Evolutionary conservation across 371 early-diverging fungal genomes (phyloP).

Genomic region (Mucor saturninus): DNA sequence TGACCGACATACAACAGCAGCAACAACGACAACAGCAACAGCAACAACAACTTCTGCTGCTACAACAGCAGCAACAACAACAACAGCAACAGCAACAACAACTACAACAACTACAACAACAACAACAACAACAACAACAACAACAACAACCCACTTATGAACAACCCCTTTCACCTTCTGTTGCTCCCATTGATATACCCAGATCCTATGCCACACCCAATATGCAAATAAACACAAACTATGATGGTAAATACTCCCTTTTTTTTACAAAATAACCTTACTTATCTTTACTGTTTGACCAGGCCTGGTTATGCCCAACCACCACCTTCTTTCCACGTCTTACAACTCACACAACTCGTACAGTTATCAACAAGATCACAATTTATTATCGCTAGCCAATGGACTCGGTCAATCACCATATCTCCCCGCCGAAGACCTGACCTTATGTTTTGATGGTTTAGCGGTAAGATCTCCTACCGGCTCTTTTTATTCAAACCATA

Average conservation of each 20-base stretch:
- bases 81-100: neutral
- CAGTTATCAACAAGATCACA: conserved; percentile 8
- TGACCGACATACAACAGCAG: conserved; percentile 1
- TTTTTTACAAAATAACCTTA: neutral
- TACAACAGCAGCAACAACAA: neutral
- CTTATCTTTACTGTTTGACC: neutral
- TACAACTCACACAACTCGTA: conserved; percentile 11
- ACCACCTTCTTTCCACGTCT: conserved; percentile 10
- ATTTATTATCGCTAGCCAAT: conserved; percentile 15
- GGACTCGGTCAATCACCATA: conserved; percentile 14
- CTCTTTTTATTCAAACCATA: conserved; percentile 13
- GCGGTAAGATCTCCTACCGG: conserved; percentile 28
- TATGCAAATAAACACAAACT: conserved; percentile 2
- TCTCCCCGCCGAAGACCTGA: conserved; percentile 21
- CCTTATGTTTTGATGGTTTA: conserved; percentile 26
- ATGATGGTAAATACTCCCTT: neutral
- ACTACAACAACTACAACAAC: neutral
- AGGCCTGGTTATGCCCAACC: conserved; percentile 7
- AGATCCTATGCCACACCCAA: conserved; percentile 16
- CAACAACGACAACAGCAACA: conserved; percentile 7
- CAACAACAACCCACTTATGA: neutral
- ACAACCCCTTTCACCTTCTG: neutral
- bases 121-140: conserved; percentile 4
- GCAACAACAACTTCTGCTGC: too few species aligned
- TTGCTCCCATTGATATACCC: conserved; percentile 26